Base-by-base conservation (phyloP, 805 yeast genomes). In the Wickerhamomyces chambardii region DNA sequence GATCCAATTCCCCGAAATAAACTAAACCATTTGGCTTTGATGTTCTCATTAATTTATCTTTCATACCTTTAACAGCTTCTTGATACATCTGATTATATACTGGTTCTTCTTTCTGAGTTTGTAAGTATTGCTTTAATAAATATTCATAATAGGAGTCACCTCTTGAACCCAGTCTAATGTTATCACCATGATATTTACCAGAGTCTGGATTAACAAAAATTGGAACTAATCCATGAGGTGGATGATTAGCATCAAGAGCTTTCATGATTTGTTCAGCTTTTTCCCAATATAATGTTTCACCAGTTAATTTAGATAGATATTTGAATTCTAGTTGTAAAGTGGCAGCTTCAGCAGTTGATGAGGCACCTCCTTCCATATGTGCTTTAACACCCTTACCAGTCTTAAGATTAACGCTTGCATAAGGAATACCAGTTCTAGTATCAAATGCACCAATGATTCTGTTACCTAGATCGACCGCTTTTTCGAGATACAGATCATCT, bases 81-180 rank as follows among this genome's bases (percentile, higher is more conserved):
- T 77, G 72, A 56, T 86, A 89, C 79, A 87, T 75, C 12, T 73
- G 71, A 48, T 75, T 63, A 56, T 85, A 87, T 10, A 81, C 52
- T 2, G 59, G 58, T 43, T 77, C 83, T 40, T 64, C 55, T 50
- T 73, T 72, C 37, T 68, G 67, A 2, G 96, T 85, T 56, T 84
- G 89, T 44, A 89, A 58, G 50, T 81, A 84, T 58, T 86, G 95
- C 56, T 87, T 87, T 44, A 87, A 64, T 31, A 89, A 63, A 53
- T 86, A 86, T 59, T 89, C 96, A 52, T 89, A 87, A 55, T 87
- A 89, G 1, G 95, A 84, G 58, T 87, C 97, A 32, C 95, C 97
- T 46, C 96, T 68, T 1, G 95, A 82, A 0, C 97, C 97, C 37
- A 89, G 61, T 43, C 96, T 70, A 41, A 90, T 84, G 35, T 71